Percentiles rank a stretch among this genome's conserved stretches.
Conservation (phyloP, 129 eudicot species). For the Oenanthe sinensis region DNA sequence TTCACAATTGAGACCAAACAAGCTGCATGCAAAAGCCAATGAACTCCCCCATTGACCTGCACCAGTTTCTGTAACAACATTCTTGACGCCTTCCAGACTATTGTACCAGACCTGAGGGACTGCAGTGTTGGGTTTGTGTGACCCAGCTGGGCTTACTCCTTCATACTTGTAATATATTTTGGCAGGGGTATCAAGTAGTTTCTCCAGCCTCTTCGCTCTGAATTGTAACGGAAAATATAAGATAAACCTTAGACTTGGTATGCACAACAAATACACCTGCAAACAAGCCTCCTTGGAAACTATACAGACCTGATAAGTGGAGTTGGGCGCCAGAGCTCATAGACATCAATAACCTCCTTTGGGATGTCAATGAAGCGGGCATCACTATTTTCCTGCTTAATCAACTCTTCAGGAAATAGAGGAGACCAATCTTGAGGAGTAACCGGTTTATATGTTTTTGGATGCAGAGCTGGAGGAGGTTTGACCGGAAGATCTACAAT, state of each 20-base stretch:
- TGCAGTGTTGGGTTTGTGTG: conserved; percentile 91
- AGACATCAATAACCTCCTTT: conserved; percentile 74
- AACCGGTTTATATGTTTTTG: conserved; percentile 61
- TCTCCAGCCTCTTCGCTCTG: conserved; percentile 96
- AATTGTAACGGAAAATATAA: conserved; percentile 26
- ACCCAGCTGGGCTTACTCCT: conserved; percentile 98
- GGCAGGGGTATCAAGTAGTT: conserved; percentile 87
- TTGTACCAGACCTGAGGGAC: conserved; percentile 97
- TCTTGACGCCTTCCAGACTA: conserved; percentile 78
- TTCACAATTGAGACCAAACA: conserved; percentile 75
- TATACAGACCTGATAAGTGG: conserved; percentile 75
- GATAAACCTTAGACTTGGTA: conserved; percentile 3
- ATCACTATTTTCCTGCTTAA: conserved; percentile 60
- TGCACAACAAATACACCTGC: background rate
- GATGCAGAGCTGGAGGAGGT: conserved; percentile 83
- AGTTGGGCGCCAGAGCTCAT: conserved; percentile 90
- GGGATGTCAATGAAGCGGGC: conserved; percentile 68
- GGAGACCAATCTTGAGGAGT: conserved; percentile 79
- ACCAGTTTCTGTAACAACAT: conserved; percentile 89
- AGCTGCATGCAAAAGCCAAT: conserved; percentile 83
- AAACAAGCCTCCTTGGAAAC: background rate
- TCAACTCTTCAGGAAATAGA: conserved; percentile 69
- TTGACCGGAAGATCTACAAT: conserved; percentile 79
- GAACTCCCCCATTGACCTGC: conserved; percentile 99
- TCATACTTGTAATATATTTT: conserved; percentile 91